A percentile compares a stretch with the other conserved stretches of the same genome.
These are phyloP conservation scores for Excoecaria cochinchinensis DNA, from an alignment of 345 rosid species.

Conservation along the genomic window DNA sequence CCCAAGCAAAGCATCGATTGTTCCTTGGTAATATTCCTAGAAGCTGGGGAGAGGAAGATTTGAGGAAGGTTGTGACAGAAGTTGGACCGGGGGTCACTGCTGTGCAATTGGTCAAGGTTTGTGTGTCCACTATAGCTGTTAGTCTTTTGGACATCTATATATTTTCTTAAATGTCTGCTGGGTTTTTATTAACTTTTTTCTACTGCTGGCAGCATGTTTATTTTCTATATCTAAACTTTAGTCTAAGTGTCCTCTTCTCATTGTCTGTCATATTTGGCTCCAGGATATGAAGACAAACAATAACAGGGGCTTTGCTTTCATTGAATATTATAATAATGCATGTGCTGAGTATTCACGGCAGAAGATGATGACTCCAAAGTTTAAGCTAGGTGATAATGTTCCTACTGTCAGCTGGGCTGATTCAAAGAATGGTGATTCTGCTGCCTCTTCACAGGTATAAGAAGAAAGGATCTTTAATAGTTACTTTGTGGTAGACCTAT, in stretches of 20 bases:
- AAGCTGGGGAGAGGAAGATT: constrained; percentile 68
- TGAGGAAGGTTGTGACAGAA: constrained; percentile 54
- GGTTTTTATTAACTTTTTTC: background rate
- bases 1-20: constrained; percentile 78
- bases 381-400: constrained; percentile 81
- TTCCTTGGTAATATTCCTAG: constrained; percentile 91
- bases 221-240: background rate
- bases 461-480: background rate
- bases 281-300: constrained; percentile 73
- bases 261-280: constrained; percentile 19
- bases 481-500: background rate
- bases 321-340: constrained; percentile 83
- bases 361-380: constrained; percentile 71
- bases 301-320: constrained; percentile 88
- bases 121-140: constrained; percentile 10
- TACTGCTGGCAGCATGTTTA: background rate
- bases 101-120: constrained; percentile 79
- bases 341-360: constrained; percentile 93
- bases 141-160: background rate
- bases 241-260: constrained; percentile 3
- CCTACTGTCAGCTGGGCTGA: constrained; percentile 99
- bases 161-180: background rate
- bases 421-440: constrained; percentile 74
- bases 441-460: constrained; percentile 72
- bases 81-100: constrained; percentile 82